These are phyloP conservation scores for Ligustrum vulgare DNA, from an alignment of 257 asterid genomes.

Conservation along the genomic window DNA sequence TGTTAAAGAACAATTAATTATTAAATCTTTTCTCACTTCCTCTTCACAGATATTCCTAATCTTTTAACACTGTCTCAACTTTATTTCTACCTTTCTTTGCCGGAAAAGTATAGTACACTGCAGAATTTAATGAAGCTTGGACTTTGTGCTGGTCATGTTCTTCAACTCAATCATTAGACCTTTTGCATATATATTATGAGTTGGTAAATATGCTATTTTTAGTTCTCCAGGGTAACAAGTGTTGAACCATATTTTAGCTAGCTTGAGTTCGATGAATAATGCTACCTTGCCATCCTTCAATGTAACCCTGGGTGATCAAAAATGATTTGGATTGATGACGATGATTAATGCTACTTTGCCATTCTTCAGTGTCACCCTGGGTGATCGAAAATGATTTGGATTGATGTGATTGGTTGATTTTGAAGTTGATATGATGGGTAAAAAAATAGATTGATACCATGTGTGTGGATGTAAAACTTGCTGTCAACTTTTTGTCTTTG, in stretches of 20 bases:
- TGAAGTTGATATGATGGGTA: too few relatives aligned
- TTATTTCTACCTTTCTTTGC: constrained; percentile 33
- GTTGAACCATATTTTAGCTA: neutral
- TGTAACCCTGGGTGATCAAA: too few relatives aligned
- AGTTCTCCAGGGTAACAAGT: neutral
- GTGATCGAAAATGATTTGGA: too few relatives aligned
- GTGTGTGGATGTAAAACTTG: too few relatives aligned
- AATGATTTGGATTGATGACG: too few relatives aligned
- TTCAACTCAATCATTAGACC: neutral
- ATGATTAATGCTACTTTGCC: too few relatives aligned
- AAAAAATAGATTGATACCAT: too few relatives aligned
- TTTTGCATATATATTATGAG: neutral
- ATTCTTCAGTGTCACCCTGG: too few relatives aligned
- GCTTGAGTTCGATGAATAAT: too few relatives aligned
- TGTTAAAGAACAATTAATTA: neutral
- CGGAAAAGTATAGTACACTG: constrained; percentile 44
- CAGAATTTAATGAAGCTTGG: neutral
- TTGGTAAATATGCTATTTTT: neutral
- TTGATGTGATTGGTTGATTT: too few relatives aligned
- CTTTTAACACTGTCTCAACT: neutral
- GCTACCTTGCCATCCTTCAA: too few relatives aligned
- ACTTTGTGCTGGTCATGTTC: constrained; percentile 9
- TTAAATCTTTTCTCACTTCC: neutral
- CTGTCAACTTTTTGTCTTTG: too few relatives aligned
- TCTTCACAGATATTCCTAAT: neutral